Evolutionary conservation across 2,329 filamentous ascomycete species (phyloP).

Genomic region (Pseudogymnoascus pannorum): DNA sequence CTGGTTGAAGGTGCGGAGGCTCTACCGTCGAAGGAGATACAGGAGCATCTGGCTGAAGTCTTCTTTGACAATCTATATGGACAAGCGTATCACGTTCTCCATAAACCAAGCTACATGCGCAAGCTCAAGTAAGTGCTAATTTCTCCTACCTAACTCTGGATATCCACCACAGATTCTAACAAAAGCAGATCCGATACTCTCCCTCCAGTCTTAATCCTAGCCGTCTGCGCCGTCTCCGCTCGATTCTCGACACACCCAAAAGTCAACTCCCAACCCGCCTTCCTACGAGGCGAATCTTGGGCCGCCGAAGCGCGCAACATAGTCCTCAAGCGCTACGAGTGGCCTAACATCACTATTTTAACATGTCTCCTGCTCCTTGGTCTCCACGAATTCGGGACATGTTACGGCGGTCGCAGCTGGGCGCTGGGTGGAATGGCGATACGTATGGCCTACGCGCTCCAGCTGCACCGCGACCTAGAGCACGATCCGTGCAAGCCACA

Average conservation of each 20-base stretch:
- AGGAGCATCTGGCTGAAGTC: conserved; percentile 86
- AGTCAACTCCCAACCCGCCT: conserved; percentile 63
- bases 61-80: conserved; percentile 97
- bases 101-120: conserved; percentile 96
- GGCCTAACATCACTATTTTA: conserved; percentile 91
- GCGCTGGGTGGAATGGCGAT: conserved; percentile 91
- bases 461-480: conserved; percentile 86
- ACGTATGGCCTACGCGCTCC: conserved; percentile 92
- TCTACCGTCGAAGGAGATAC: conserved; percentile 76
- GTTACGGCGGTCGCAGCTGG: conserved; percentile 93
- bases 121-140: conserved; percentile 55
- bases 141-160: background rate
- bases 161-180: conserved; percentile 15
- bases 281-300: conserved; percentile 86
- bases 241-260: conserved; percentile 87
- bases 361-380: conserved; percentile 84
- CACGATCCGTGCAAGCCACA: conserved; percentile 57
- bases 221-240: conserved; percentile 90
- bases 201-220: conserved; percentile 85
- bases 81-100: conserved; percentile 86
- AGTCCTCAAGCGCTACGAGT: conserved; percentile 79
- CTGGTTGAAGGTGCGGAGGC: conserved; percentile 76
- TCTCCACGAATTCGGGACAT: conserved; percentile 93
- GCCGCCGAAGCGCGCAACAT: conserved; percentile 82
- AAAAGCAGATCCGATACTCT: conserved; percentile 59